A percentile compares a stretch with the other conserved stretches of the same genome.
Evolutionary conservation across 805 yeast species (phyloP).

Genomic region (Saccharomycopsis amapae): DNA sequence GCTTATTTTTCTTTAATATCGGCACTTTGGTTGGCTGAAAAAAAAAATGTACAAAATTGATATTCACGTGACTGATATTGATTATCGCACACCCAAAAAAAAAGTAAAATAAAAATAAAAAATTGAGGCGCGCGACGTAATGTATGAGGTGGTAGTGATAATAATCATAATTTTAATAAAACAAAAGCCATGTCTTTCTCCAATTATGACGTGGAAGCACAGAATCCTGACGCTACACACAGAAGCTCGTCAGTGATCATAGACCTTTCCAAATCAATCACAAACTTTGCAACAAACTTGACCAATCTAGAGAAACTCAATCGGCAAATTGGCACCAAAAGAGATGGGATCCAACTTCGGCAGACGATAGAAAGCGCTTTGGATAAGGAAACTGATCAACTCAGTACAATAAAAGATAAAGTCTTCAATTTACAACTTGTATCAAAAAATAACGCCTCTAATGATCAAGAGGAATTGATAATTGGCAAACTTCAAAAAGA

Average conservation of each 20-base stretch:
- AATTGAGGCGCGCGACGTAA: too few species aligned
- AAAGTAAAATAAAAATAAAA: too few species aligned
- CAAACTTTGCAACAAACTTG: constrained; percentile 43
- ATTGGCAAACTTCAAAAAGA: constrained; percentile 43
- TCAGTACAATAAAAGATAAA: constrained; percentile 25
- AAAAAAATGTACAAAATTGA: too few species aligned
- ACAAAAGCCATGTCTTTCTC: constrained; percentile 21
- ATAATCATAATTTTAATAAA: too few species aligned
- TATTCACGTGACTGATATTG: too few species aligned
- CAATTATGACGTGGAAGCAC: constrained; percentile 28
- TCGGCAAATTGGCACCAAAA: constrained; percentile 43
- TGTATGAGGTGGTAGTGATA: too few species aligned
- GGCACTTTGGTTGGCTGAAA: too few species aligned
- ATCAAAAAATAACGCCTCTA: constrained; percentile 7
- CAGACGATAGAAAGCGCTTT: constrained; percentile 27
- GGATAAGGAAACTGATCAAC: constrained; percentile 20
- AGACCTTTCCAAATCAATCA: constrained; percentile 25
- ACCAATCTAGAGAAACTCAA: constrained; percentile 43
- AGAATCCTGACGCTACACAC: constrained; percentile 9
- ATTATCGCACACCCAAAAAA: too few species aligned
- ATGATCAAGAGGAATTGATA: constrained; percentile 17
- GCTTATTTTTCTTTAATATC: too few species aligned
- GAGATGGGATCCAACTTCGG: constrained; percentile 39
- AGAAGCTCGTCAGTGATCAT: constrained; percentile 20
- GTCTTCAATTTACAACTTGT: constrained; percentile 11